These are phyloP conservation scores for Allium fistulosum DNA, from an alignment of 106 monocot genomes.

Conservation along the genomic window DNA sequence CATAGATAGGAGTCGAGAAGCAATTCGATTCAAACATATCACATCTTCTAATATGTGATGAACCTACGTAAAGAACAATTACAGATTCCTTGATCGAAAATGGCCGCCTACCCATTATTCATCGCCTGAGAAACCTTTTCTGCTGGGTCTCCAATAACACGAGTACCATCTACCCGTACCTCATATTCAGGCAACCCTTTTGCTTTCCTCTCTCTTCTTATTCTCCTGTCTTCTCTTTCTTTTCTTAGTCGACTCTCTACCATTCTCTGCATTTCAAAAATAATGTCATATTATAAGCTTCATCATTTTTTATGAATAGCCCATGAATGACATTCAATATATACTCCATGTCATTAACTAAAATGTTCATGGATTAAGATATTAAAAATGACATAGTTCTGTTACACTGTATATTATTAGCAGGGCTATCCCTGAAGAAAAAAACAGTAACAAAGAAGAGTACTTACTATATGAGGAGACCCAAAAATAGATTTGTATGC, in stretches of 20 bases:
- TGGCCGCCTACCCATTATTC: conserved; percentile 91
- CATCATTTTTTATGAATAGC: too few species aligned
- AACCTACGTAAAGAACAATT: conserved; percentile 25
- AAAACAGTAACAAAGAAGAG: too few species aligned
- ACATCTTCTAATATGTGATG: conserved; percentile 66
- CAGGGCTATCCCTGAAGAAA: too few species aligned
- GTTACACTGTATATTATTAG: too few species aligned
- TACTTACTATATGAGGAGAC: too few species aligned
- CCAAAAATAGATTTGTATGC: conserved; percentile 1
- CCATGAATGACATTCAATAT: too few species aligned
- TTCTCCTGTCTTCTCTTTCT: conserved; percentile 77
- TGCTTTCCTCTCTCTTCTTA: conserved; percentile 48
- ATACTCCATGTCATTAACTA: too few species aligned
- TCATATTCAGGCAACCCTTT: conserved; percentile 36
- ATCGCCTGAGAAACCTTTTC: conserved; percentile 23
- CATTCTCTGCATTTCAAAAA: conserved; percentile 41
- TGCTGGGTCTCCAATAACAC: conserved; percentile 49
- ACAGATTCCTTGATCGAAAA: too few species aligned
- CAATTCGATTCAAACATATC: conserved; percentile 44
- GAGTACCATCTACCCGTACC: conserved; percentile 22
- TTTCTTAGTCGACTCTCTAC: conserved; percentile 92
- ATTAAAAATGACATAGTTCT: too few species aligned
- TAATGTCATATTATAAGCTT: too few species aligned
- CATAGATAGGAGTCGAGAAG: conserved; percentile 22
- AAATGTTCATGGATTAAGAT: too few species aligned